Percentiles rank a stretch among this genome's conserved stretches.
Evolutionary conservation across 805 yeast genomes (phyloP).

Genomic region (Saccharomycopsis fodiens): DNA sequence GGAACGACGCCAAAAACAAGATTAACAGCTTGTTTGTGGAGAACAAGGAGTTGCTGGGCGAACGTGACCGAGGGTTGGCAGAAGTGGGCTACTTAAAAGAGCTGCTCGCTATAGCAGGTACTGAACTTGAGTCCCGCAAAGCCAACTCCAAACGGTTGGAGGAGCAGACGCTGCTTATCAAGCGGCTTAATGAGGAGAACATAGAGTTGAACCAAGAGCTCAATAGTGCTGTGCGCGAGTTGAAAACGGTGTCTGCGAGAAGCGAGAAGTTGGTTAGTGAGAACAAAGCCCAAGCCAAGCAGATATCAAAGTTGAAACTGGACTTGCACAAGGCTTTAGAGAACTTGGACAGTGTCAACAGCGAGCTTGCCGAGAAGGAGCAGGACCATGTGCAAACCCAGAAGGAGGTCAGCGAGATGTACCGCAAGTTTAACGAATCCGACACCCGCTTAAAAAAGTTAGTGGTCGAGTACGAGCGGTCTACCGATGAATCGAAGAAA

Average conservation of each 20-base stretch:
- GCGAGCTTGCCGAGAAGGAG: neutral
- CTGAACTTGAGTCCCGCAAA: neutral
- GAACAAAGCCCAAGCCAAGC: neutral
- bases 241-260: slow-evolving; percentile 3
- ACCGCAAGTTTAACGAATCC: slow-evolving; percentile 3
- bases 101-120: neutral
- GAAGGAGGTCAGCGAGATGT: slow-evolving; percentile 1
- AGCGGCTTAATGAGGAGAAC: slow-evolving; percentile 18
- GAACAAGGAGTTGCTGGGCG: slow-evolving; percentile 20
- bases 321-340: slow-evolving; percentile 1
- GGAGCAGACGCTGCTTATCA: slow-evolving; percentile 20
- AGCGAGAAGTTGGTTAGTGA: neutral
- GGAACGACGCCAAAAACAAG: slow-evolving; percentile 20
- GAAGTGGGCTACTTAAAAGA: slow-evolving; percentile 4
- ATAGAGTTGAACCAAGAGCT: slow-evolving; percentile 15
- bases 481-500: neutral
- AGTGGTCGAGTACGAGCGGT: slow-evolving; percentile 2
- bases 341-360: neutral
- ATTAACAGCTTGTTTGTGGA: slow-evolving; percentile 22
- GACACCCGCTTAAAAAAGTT: slow-evolving; percentile 6
- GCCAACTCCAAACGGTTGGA: slow-evolving; percentile 11
- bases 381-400: neutral
- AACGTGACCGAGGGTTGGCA: neutral
- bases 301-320: neutral
- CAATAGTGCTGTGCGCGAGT: slow-evolving; percentile 8